phyloP scores from a whole-genome alignment of 768 basidiomycete species.

The Suillus hirtellus region DNA sequence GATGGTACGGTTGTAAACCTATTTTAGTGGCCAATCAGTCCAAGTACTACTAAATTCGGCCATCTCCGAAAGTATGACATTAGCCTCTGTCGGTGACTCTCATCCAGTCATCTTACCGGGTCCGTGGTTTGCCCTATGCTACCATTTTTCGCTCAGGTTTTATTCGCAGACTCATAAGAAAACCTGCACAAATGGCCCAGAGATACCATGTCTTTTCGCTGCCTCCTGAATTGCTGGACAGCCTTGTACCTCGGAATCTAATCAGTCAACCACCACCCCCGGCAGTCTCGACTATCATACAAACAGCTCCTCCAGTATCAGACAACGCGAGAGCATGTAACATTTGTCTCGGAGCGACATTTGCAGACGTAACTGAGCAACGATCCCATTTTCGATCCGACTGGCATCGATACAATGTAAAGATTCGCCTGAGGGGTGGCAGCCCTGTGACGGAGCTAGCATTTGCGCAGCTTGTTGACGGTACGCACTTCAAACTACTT shows the following conservation, averaged over 20 bases:
- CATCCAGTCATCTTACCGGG: slow-evolving; percentile 6
- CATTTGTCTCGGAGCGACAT: slow-evolving; percentile 67
- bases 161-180: background rate
- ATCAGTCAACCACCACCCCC: slow-evolving; percentile 38
- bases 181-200: slow-evolving; percentile 20
- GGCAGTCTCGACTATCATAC: slow-evolving; percentile 32
- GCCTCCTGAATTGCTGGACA: slow-evolving; percentile 66
- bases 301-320: slow-evolving; percentile 25
- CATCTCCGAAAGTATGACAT: background rate
- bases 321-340: slow-evolving; percentile 57
- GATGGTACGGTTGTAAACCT: slow-evolving; percentile 1
- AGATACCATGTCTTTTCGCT: slow-evolving; percentile 72
- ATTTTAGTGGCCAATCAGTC: background rate
- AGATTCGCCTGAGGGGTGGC: slow-evolving; percentile 67
- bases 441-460: slow-evolving; percentile 64
- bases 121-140: slow-evolving; percentile 6
- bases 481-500: slow-evolving; percentile 41
- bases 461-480: slow-evolving; percentile 80
- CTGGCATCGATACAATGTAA: slow-evolving; percentile 99
- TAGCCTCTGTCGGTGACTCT: slow-evolving; percentile 16
- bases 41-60: background rate
- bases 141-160: background rate
- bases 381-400: slow-evolving; percentile 87
- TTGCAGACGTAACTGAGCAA: slow-evolving; percentile 79
- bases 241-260: slow-evolving; percentile 67